Base-by-base conservation (phyloP, 805 yeast species). In the Lipomyces oligophaga region DNA sequence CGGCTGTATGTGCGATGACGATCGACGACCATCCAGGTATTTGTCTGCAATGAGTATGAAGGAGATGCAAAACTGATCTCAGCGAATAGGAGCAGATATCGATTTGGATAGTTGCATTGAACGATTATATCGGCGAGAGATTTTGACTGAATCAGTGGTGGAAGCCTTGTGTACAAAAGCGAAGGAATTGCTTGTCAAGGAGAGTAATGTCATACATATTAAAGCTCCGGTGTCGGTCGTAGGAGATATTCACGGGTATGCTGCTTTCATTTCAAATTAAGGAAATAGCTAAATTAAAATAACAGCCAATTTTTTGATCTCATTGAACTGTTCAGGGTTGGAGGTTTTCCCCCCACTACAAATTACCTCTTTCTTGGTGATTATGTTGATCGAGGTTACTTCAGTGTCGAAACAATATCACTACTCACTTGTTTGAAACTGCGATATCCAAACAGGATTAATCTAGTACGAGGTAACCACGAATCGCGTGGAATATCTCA, bases 401-500 rank as follows among this genome's bases (percentile, higher is more conserved):
- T 88, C 64, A 81, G 93, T 25, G 85, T 93, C 15, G 98, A 93
- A 61, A 93, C 98, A 0, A 90, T 94, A 36, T 76, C 90, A 28
- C 69, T 93, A 34, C 70, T 93, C 41, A 78, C 93, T 2, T 83
- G 88, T 36, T 68, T 93, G 55, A 90, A 89, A 63, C 73, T 94
- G 49, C 75, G 97, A 58, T 89, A 86, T 63, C 99, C 99, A 0
- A 73, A 75, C 22, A 71, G 99, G 36, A 81, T 93, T 2, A 80
- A 78, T 58, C 69, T 93, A 42, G 78, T 93, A 5, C 72, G 99
- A 45, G 99, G 99, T 10, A 93, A 93, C 63, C 99, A 93, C 64
- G 99, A 93, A 66, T 84, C 95, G 1, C 72, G 99, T 41, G 97
- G 95, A 45, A 90, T 93, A 59, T 94, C 98, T 4, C 96, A 95